These are phyloP conservation scores for Hanseniaspora guilliermondii DNA, from an alignment of 805 yeast genomes.

Conservation along the genomic window DNA sequence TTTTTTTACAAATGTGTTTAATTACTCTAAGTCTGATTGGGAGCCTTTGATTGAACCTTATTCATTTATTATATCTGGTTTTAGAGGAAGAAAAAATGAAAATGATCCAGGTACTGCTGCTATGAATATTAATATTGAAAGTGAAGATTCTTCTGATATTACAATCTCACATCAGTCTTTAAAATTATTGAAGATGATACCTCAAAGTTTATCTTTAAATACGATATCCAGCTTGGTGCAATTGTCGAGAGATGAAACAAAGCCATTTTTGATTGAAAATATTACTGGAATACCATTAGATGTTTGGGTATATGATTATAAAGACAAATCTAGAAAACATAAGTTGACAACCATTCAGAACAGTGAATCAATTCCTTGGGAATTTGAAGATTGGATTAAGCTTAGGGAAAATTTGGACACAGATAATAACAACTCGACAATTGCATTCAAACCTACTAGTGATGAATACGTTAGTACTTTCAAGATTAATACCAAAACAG, in stretches of 20 bases:
- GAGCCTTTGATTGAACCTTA: conserved; percentile 87
- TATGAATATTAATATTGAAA: conserved; percentile 51
- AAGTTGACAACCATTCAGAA: conserved; percentile 32
- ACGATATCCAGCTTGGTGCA: conserved; percentile 34
- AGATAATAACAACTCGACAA: conserved; percentile 44
- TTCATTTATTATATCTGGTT: conserved; percentile 60
- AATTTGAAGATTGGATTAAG: conserved; percentile 86
- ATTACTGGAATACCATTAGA: conserved; percentile 76
- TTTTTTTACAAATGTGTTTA: conserved; percentile 62
- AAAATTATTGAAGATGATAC: conserved; percentile 60
- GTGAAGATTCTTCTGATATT: conserved; percentile 64
- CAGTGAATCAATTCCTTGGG: conserved; percentile 58
- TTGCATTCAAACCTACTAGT: conserved; percentile 51
- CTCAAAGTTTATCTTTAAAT: conserved; percentile 36
- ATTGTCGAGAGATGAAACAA: conserved; percentile 60
- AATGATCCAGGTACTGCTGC: conserved; percentile 27
- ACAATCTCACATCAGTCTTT: conserved; percentile 73
- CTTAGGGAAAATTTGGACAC: conserved; percentile 69
- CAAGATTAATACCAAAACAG: conserved; percentile 57
- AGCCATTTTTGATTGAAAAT: conserved; percentile 69
- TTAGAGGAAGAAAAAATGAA: conserved; percentile 30
- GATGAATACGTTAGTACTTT: conserved; percentile 43
- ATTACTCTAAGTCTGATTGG: conserved; percentile 85
- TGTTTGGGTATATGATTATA: conserved; percentile 58
- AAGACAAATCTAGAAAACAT: conserved; percentile 22